A percentile compares a stretch with the other conserved stretches of the same genome.
Evolutionary conservation across 140 eudicot species (phyloP).

Genomic region (Bidens hawaiensis): DNA sequence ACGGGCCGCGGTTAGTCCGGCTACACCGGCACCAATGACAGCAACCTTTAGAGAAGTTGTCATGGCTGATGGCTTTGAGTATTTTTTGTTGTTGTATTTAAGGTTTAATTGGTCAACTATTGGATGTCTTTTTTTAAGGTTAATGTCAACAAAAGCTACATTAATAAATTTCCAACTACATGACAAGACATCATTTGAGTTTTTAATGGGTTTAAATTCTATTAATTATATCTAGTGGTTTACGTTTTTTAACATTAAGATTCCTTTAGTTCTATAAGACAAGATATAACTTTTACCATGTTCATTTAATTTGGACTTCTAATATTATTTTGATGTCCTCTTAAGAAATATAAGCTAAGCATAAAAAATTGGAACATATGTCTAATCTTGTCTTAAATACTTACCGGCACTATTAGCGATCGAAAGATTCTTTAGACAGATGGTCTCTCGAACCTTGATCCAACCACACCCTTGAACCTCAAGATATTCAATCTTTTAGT

Average conservation of each 20-base stretch:
- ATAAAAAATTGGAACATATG: neutral
- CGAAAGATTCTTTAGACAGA: constrained; percentile 48
- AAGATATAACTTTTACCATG: no score
- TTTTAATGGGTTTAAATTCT: no score
- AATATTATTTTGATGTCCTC: no score
- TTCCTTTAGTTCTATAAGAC: no score
- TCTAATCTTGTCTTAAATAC: neutral
- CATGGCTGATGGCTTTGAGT: constrained; percentile 7
- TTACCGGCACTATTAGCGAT: constrained; percentile 72
- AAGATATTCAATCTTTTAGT: no score
- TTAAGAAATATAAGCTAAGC: neutral
- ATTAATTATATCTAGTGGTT: no score
- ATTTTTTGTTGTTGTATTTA: no score
- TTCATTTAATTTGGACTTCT: no score
- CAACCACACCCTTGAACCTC: constrained; percentile 81
- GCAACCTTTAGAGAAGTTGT: constrained; percentile 49
- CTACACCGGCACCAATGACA: constrained; percentile 71
- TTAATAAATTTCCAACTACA: no score
- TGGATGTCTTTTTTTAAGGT: neutral
- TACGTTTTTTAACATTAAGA: no score
- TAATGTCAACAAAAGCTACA: no score
- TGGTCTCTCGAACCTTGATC: constrained; percentile 60
- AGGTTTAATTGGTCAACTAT: neutral
- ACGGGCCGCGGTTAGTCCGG: constrained; percentile 52
- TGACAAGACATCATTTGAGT: no score